Conservation (phyloP, 1,139 yeast genomes). For the Suhomyces taliae region DNA sequence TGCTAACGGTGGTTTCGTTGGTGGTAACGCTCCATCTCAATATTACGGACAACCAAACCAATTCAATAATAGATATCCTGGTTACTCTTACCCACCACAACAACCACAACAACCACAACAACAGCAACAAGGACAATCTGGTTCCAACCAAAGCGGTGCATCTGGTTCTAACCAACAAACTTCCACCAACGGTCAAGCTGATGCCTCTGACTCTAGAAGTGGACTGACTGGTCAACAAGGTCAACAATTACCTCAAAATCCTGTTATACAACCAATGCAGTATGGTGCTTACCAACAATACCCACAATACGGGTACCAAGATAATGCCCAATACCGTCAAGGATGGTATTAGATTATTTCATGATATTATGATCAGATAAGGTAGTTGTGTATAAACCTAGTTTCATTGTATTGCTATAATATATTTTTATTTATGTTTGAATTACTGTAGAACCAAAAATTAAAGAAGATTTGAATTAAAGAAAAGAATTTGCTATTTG, state of each 20-base stretch:
- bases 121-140: slow-evolving; percentile 15
- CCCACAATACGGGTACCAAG: slow-evolving; percentile 54
- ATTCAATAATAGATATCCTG: slow-evolving; percentile 39
- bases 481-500: too few species aligned
- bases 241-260: slow-evolving; percentile 25
- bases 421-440: not conserved
- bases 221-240: slow-evolving; percentile 24
- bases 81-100: slow-evolving; percentile 38
- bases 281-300: slow-evolving; percentile 50
- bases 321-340: slow-evolving; percentile 38
- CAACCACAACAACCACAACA: slow-evolving; percentile 25
- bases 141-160: slow-evolving; percentile 13
- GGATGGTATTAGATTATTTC: slow-evolving; percentile 18
- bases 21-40: slow-evolving; percentile 26
- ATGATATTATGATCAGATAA: not conserved
- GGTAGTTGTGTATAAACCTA: not conserved
- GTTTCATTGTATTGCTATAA: not conserved
- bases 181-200: slow-evolving; percentile 8
- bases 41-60: slow-evolving; percentile 43
- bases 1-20: slow-evolving; percentile 15
- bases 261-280: slow-evolving; percentile 39
- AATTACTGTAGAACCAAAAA: not conserved
- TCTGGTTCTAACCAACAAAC: slow-evolving; percentile 9
- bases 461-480: too few species aligned
- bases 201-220: slow-evolving; percentile 13